Evolutionary conservation across 2,329 filamentous ascomycete species (phyloP).

Genomic region (Bertia moriformis): DNA sequence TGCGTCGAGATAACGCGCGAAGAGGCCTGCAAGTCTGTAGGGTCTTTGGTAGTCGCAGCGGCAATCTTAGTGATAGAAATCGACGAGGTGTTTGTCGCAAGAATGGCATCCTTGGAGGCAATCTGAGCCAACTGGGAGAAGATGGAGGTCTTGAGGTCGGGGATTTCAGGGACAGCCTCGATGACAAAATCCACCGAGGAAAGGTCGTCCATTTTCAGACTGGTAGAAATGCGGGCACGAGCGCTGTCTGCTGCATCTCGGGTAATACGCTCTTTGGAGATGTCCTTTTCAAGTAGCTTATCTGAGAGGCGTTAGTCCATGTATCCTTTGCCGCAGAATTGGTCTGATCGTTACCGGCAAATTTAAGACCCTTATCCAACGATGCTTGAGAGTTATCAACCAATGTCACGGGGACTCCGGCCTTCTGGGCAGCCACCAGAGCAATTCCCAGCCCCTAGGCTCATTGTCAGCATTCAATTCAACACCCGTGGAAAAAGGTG

Average conservation of each 20-base stretch:
- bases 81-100: conserved; percentile 96
- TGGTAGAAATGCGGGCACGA: conserved; percentile 53
- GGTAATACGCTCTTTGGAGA: conserved; percentile 73
- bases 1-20: conserved; percentile 89
- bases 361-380: conserved; percentile 75
- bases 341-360: conserved; percentile 77
- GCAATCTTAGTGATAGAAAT: conserved; percentile 96
- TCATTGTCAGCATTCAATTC: background rate
- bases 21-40: conserved; percentile 65
- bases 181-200: conserved; percentile 89
- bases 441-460: conserved; percentile 82
- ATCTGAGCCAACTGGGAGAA: conserved; percentile 72
- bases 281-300: conserved; percentile 85
- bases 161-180: conserved; percentile 89
- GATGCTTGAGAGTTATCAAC: conserved; percentile 75
- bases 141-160: conserved; percentile 72
- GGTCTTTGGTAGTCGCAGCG: conserved; percentile 65
- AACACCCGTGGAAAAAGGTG: conserved; percentile 19
- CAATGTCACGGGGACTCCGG: conserved; percentile 69
- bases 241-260: conserved; percentile 65
- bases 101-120: conserved; percentile 70
- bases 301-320: conserved; percentile 35
- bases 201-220: conserved; percentile 63
- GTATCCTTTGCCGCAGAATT: too few relatives aligned
- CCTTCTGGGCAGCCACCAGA: conserved; percentile 76